These are phyloP conservation scores for Populus ilicifolia DNA, from an alignment of 345 rosid genomes.

Conservation along the genomic window DNA sequence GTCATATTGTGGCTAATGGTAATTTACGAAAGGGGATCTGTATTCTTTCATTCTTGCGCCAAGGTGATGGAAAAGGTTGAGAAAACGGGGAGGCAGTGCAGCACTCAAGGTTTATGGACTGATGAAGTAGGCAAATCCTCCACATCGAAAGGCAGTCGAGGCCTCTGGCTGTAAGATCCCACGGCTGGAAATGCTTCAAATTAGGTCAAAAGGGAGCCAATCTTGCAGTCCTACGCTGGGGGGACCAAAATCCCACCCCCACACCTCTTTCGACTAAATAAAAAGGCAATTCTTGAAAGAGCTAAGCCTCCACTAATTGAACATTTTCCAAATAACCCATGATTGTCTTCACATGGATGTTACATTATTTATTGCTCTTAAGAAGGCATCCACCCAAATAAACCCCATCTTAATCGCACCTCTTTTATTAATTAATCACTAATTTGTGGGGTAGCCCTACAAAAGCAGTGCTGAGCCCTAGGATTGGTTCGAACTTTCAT, in stretches of 20 bases:
- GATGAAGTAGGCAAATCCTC: not conserved
- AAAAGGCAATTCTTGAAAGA: slow-evolving; percentile 4
- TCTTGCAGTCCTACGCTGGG: not conserved
- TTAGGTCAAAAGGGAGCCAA: slow-evolving; percentile 30
- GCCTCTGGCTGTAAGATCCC: not conserved
- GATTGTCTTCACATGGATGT: slow-evolving; percentile 45
- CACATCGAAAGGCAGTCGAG: not conserved
- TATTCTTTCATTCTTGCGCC: not conserved
- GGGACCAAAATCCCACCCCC: slow-evolving; percentile 36
- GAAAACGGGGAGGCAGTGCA: not conserved
- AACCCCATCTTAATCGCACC: slow-evolving; percentile 6
- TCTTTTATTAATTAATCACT: not conserved
- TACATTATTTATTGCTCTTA: slow-evolving; percentile 6
- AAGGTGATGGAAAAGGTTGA: not conserved
- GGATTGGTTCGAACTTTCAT: slow-evolving; percentile 3
- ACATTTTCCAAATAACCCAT: slow-evolving; percentile 15
- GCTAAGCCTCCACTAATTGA: slow-evolving; percentile 18
- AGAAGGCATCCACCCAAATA: slow-evolving; percentile 13
- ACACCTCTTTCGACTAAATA: not conserved
- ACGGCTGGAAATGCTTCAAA: slow-evolving; percentile 17
- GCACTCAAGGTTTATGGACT: slow-evolving; percentile 11
- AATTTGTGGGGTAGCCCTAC: slow-evolving; percentile 5
- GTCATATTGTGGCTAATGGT: not conserved
- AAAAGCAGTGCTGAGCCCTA: slow-evolving; percentile 2
- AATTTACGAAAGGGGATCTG: not conserved